Evolutionary conservation across 2,329 filamentous ascomycete species (phyloP).

Genomic region (Lasiodiplodia gonubiensis): DNA sequence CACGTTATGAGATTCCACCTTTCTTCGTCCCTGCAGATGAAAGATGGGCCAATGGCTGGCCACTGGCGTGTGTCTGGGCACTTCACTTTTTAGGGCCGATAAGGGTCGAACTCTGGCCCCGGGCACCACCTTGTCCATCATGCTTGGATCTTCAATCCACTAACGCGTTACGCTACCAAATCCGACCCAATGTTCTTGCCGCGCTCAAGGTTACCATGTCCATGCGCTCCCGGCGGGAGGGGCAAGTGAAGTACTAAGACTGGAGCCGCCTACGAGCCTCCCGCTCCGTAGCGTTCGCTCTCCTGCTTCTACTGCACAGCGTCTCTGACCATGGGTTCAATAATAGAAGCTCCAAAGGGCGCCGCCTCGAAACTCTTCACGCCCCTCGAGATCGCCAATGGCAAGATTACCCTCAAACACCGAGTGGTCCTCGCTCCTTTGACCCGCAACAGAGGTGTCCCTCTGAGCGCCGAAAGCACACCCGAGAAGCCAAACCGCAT

Average conservation of each 20-base stretch:
- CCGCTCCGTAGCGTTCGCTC: not conserved
- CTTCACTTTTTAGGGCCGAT: conserved; percentile 12
- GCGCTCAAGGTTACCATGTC: not conserved
- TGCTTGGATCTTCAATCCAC: conserved; percentile 12
- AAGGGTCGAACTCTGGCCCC: conserved; percentile 2
- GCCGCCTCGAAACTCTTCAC: conserved; percentile 45
- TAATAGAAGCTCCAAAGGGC: conserved; percentile 5
- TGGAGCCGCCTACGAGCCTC: not conserved
- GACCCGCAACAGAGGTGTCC: conserved; percentile 54
- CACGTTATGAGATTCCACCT: not conserved
- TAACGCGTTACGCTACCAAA: conserved; percentile 11
- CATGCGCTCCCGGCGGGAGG: not conserved
- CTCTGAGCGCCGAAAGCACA: conserved; percentile 50
- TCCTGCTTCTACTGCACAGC: not conserved
- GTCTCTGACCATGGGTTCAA: conserved; percentile 21
- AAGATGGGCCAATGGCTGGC: not conserved
- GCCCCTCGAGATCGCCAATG: conserved; percentile 41
- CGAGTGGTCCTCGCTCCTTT: conserved; percentile 48
- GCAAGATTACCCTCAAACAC: conserved; percentile 45
- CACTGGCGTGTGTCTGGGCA: not conserved
- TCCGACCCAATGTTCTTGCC: not conserved
- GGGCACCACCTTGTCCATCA: not conserved
- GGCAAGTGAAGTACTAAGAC: not conserved
- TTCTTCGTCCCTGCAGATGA: not conserved
- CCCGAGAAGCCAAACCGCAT: conserved; percentile 55